Evolutionary conservation across 1,284 basidiomycete genomes (phyloP).

Genomic region (Phylloporus sp.): DNA sequence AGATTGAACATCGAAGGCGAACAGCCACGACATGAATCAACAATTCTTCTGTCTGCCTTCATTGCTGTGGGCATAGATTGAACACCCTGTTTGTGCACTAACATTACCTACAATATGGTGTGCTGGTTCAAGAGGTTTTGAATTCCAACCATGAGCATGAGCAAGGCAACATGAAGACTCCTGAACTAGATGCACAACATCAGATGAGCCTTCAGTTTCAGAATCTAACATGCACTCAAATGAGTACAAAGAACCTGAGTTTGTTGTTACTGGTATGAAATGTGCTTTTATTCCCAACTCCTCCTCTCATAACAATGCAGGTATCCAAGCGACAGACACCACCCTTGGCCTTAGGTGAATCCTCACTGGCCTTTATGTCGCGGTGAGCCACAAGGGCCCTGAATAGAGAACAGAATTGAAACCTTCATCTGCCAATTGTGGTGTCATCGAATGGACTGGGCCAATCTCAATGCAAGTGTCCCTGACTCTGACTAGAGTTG

Average conservation of each 20-base stretch:
- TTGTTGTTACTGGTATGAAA: no score
- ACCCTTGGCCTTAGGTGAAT: not conserved
- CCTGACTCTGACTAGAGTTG: not conserved
- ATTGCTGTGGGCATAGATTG: not conserved
- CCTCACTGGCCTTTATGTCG: not conserved
- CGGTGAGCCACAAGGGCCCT: not conserved
- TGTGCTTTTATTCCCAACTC: not conserved
- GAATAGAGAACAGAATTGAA: not conserved
- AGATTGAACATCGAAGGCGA: not conserved
- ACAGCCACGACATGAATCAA: not conserved
- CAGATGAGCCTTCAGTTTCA: not conserved
- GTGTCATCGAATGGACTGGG: not conserved
- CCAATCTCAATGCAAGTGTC: not conserved
- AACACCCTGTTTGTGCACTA: not conserved
- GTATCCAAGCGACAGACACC: no score
- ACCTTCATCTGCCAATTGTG: not conserved
- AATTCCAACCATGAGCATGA: not conserved
- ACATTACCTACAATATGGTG: not conserved
- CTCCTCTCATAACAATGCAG: no score
- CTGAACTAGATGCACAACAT: not conserved
- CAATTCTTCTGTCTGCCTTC: not conserved
- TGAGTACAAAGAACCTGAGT: no score
- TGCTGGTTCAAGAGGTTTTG: not conserved
- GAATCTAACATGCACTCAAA: no score
- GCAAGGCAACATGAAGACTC: not conserved